Conservation (phyloP, 179 eudicot genomes). For the Patellifolia procumbens region DNA sequence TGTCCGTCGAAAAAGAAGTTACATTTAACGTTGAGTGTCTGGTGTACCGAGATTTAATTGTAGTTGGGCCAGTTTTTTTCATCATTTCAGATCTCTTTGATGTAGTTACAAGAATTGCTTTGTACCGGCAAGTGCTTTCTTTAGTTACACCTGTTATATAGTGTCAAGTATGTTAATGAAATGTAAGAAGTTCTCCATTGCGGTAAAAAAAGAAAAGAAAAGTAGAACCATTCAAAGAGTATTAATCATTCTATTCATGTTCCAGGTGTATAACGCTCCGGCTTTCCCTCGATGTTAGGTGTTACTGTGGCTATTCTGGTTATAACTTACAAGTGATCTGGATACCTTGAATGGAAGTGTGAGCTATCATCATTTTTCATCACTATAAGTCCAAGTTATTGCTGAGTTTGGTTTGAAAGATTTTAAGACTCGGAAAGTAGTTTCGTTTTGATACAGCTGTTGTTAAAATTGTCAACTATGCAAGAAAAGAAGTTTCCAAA, state of each 20-base stretch:
- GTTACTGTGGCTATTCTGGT: slow-evolving; percentile 21
- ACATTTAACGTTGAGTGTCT: neutral
- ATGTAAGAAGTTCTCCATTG: neutral
- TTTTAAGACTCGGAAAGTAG: slow-evolving; percentile 15
- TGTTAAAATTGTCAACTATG: slow-evolving; percentile 31
- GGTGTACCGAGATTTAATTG: neutral
- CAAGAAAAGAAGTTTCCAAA: slow-evolving; percentile 59
- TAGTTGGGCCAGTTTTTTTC: neutral
- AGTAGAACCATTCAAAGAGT: neutral
- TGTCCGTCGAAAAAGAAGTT: neutral
- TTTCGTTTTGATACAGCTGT: neutral
- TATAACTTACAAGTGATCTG: slow-evolving; percentile 8
- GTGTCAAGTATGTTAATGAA: neutral
- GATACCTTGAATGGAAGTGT: slow-evolving; percentile 1
- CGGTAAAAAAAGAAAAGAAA: neutral
- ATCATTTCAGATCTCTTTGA: neutral
- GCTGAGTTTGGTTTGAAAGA: slow-evolving; percentile 17
- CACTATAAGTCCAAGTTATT: neutral
- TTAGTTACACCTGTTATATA: neutral
- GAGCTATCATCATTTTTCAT: slow-evolving; percentile 11
- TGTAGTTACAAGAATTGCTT: too few relatives aligned
- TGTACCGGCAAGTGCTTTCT: neutral
- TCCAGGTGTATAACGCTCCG: slow-evolving; percentile 21
- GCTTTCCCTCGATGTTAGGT: neutral
- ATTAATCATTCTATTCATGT: slow-evolving; percentile 20